Evolutionary conservation across 169 alveolate genomes (phyloP), one percentile per base, ranked within the genome.

Genomic region (Plasmodium berghei): DNA sequence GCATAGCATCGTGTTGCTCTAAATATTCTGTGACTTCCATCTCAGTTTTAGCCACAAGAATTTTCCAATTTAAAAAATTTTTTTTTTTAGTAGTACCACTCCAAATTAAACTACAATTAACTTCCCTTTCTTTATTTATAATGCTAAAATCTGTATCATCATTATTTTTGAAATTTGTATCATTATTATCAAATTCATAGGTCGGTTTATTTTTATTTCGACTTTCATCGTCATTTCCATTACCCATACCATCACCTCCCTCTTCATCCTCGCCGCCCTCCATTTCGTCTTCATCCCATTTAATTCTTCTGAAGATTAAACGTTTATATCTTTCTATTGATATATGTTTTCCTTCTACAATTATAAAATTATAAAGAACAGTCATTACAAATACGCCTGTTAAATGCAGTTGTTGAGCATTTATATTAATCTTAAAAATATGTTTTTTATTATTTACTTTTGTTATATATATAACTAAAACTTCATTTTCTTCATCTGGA

Each of bases 331-430:
- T 80, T 52, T 94, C 93, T 18, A 95, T 83, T 10, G 97, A 63
- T 45, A 91, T 67, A 34, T 71, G 91, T 20, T 93, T 86, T 18
- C 96, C 96, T 73, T 56, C 73, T 1, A 90, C 89, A 61, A 69
- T 59, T 55, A 90, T 72, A 40, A 73, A 85, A 26, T 87, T 77
- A 40, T 58, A 75, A 9, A 87, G 55, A 40, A 69, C 87, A 5
- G 87, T 63, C 85, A 96, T 87, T 72, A 96, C 91, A 70, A 98
- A 96, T 14, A 95, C 95, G 20, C 98, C 98, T 5, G 98, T 95
- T 46, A 96, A 93, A 91, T 96, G 98, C 46, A 94, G 93, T 87
- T 96, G 98, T 72, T 95, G 95, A 8, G 98, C 98, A 66, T 96
- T 96, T 45, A 92, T 94, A 71, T 96, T 98, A 52, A 96, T 89